Evolutionary conservation across 495 filamentous ascomycete species (phyloP), one percentile per base, ranked within the genome.

Genomic region (Trypethelium eluteriae): DNA sequence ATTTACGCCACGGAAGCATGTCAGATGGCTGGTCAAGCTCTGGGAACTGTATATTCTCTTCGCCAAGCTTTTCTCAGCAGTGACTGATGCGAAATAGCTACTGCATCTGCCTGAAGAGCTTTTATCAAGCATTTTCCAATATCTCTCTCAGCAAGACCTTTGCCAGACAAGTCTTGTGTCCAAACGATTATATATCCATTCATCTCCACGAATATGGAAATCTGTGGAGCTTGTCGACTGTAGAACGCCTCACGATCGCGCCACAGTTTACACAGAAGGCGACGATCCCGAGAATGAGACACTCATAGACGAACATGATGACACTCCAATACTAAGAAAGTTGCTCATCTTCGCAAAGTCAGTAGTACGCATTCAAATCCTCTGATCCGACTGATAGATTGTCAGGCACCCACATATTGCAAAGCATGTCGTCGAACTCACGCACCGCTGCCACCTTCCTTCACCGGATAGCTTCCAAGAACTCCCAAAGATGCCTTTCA

Each of bases 381-480:
- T 47, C 6, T 11, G 2, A 2, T 25, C 25, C 25, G 36, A 18
- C 14, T 47, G 41, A 66, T 62, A 3, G 53, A 61, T 18, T 2
- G 10, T 46, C 67, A 74, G 71, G 44, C 71, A 72, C 32, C 71
- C 72, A 18, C 39, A 39, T 41, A 66, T 76, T 38, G 75, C 73
- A 0, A 62, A 68, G 25, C 66, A 70, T 50, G 75, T 76, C 35
- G 68, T 72, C 7, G 66, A 64, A 6, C 41, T 76, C 1, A 71
- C 68, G 10, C 72, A 75, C 46, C 73, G 73, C 9, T 76, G 75
- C 67, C 73, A 75, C 49, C 67, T 74, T 1, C 75, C 75, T 12
- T 70, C 75, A 0, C 75, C 75, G 1, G 64, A 64, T n/a, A 73
- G 73, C 57, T 76, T 73, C 63, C 7, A 64, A n/a, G 75, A 75